Evolutionary conservation across 306 rosid species (phyloP).

Genomic region (Rubus idaeus): DNA sequence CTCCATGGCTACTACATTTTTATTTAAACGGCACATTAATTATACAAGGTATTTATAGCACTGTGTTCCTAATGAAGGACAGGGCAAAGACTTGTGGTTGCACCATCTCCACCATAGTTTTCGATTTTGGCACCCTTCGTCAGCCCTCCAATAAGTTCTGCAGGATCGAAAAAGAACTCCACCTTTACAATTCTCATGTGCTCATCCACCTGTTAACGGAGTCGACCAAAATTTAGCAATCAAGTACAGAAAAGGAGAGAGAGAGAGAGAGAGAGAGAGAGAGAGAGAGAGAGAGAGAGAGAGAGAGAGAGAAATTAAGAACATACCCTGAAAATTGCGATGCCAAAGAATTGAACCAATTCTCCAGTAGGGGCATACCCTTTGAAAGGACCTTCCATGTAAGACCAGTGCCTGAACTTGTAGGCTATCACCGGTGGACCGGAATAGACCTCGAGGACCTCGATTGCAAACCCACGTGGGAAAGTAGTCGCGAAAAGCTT

Average conservation of each 20-base stretch:
- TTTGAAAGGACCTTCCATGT: conserved; percentile 77
- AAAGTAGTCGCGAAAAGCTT: conserved; percentile 48
- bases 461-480: conserved; percentile 68
- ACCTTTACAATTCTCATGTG: conserved; percentile 48
- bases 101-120: conserved; percentile 26
- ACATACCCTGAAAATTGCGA: conserved; percentile 47
- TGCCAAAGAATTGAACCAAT: conserved; percentile 45
- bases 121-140: conserved; percentile 34
- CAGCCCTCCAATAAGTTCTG: conserved; percentile 54
- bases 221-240: neutral
- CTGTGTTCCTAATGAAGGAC: conserved; percentile 35
- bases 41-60: neutral
- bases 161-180: conserved; percentile 62
- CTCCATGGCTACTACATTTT: neutral
- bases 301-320: neutral
- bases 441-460: conserved; percentile 47
- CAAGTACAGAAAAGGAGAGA: neutral
- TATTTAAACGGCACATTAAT: conserved; percentile 11
- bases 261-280: neutral
- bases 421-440: conserved; percentile 60
- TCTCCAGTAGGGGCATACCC: conserved; percentile 59
- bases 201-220: conserved; percentile 47
- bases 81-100: conserved; percentile 40
- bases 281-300: neutral
- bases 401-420: conserved; percentile 77